Evolutionary conservation across 2,329 filamentous ascomycete genomes (phyloP), one percentile per base, ranked within the genome.

Genomic region (Paraphoma chrysanthemicola): DNA sequence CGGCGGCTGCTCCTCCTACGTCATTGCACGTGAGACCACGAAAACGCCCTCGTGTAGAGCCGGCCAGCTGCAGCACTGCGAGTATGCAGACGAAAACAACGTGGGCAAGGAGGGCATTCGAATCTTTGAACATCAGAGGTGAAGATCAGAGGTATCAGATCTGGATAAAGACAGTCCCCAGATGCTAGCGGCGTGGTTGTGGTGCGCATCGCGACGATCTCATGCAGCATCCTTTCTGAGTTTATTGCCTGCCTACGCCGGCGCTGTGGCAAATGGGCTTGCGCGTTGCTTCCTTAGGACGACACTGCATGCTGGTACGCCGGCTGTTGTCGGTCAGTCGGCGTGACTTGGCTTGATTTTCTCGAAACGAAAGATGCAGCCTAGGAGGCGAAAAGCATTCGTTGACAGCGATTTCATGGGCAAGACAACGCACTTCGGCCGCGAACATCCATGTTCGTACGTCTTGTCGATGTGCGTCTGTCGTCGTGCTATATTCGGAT

Each of bases 261-360:
- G 61, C 42, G 48, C 50, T 49, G 63, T 68, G 65, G 67, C 65
- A 50, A 68, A 64, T 59, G 59, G 52, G 58, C 54, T 68, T 69
- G 65, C 67, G 67, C 62, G 58, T 69, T 56, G 62, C 62, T 62
- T 59, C 51, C 43, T 56, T 47, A 45, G 55, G 36, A 51, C 48
- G 48, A 54, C 38, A 53, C 57, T 56, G 33, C 44, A 44, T 53
- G 33, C 14, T 42, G 52, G 43, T 44, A 48, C 52, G 44, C 52
- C 56, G 52, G 53, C 56, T 55, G 61, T 47, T 36, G 42, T 58
- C 58, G 52, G 52, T 16, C 38, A 44, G 51, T 29, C 47, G 17
- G 51, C 44, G 28, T 53, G 51, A 42, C 44, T 53, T n/a, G 33
- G 31, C 44, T 36, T 47, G 51, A 44, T 36, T 17, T 43, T 41